phyloP scores from a whole-genome alignment of 768 basidiomycete genomes.

The Gloeopeniophorella convolvens region DNA sequence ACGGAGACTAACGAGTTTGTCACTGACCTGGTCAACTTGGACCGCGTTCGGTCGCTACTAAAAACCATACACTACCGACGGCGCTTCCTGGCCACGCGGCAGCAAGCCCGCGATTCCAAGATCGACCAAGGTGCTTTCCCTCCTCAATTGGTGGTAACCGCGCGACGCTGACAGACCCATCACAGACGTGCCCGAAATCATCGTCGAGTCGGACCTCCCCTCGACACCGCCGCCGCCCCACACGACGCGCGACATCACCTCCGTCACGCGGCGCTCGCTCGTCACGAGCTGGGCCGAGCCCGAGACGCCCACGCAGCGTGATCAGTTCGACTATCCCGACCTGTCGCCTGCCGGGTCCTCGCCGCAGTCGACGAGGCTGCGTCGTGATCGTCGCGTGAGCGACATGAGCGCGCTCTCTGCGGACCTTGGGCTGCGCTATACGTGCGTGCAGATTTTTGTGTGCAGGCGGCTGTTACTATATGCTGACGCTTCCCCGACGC shows the following conservation, averaged over 20 bases:
- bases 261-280: conserved; percentile 23
- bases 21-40: conserved; percentile 76
- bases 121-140: conserved; percentile 27
- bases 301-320: conserved; percentile 32
- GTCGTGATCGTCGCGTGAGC: conserved; percentile 50
- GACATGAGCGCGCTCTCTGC: conserved; percentile 52
- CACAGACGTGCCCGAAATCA: conserved; percentile 62
- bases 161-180: neutral
- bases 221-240: conserved; percentile 40
- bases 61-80: conserved; percentile 67
- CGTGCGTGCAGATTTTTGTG: conserved; percentile 34
- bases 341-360: conserved; percentile 41
- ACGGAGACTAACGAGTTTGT: conserved; percentile 76
- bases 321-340: conserved; percentile 28
- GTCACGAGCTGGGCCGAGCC: conserved; percentile 17
- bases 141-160: too few species aligned
- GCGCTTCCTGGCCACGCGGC: conserved; percentile 50
- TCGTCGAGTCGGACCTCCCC: conserved; percentile 50
- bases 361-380: conserved; percentile 39
- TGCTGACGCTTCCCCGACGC: neutral
- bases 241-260: conserved; percentile 51
- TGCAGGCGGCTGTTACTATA: neutral
- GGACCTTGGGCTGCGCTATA: conserved; percentile 41
- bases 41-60: conserved; percentile 77
- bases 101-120: conserved; percentile 32